Conservation (phyloP, 2,329 filamentous ascomycete genomes). For the Colletotrichum acutatum region DNA sequence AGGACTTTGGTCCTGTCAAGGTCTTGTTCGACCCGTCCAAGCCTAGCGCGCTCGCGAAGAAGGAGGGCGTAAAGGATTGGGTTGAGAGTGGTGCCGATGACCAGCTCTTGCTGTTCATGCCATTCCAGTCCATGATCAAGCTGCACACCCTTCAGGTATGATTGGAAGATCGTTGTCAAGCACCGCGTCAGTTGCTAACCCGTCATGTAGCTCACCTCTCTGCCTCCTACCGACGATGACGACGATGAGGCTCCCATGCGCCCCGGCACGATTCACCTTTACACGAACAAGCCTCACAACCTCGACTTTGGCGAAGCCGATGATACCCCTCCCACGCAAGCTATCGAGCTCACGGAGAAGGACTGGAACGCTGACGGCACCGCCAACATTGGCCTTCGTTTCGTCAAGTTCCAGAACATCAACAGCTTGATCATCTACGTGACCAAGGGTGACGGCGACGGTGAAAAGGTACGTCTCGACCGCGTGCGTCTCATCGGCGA, state of each 20-base stretch:
- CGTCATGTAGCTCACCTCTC: constrained; percentile 79
- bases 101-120: constrained; percentile 92
- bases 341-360: constrained; percentile 75
- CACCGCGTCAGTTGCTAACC: background rate
- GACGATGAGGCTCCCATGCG: constrained; percentile 83
- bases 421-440: constrained; percentile 89
- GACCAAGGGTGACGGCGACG: constrained; percentile 83
- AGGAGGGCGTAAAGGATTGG: constrained; percentile 76
- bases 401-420: constrained; percentile 98
- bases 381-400: constrained; percentile 78
- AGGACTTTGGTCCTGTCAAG: constrained; percentile 77
- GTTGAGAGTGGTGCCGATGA: constrained; percentile 97
- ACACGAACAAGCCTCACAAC: constrained; percentile 88
- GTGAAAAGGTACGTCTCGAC: constrained; percentile 88
- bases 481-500: constrained; percentile 86
- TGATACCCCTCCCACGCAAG: constrained; percentile 83
- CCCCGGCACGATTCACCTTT: constrained; percentile 85
- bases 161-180: background rate
- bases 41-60: constrained; percentile 73
- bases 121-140: constrained; percentile 89
- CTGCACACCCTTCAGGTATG: constrained; percentile 81
- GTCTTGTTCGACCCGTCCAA: constrained; percentile 77
- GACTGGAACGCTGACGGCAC: constrained; percentile 89
- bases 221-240: constrained; percentile 70
- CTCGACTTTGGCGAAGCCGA: constrained; percentile 96